Evolutionary conservation across 2,329 filamentous ascomycete genomes (phyloP).

Genomic region (Blumeria hordei): DNA sequence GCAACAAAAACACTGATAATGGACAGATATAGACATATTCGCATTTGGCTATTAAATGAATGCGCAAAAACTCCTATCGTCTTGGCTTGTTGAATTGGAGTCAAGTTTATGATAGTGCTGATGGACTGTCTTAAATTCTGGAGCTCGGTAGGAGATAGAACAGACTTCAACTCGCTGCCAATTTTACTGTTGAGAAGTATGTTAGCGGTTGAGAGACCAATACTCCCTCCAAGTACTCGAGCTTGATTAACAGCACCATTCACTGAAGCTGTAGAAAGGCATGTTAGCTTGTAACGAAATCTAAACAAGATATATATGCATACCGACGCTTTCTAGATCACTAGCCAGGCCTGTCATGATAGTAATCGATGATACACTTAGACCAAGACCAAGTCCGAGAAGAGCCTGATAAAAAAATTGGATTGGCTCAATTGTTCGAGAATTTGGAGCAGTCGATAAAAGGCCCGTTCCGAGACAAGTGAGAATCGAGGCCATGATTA

Average conservation of each 20-base stretch:
- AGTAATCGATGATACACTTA: conserved; percentile 1
- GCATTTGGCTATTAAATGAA: conserved; percentile 1
- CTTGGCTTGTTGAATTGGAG: not conserved
- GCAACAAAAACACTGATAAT: not conserved
- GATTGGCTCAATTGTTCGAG: not conserved
- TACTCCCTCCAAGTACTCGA: conserved; percentile 31
- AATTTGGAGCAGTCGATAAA: not conserved
- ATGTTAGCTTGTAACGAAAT: not conserved
- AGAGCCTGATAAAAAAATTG: conserved; percentile 2
- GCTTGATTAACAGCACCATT: conserved; percentile 24
- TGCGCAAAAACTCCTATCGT: not conserved
- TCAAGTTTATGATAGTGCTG: not conserved
- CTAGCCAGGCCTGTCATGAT: conserved; percentile 1
- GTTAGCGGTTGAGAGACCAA: conserved; percentile 32
- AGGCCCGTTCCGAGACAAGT: conserved; percentile 1
- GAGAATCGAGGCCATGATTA: not conserved
- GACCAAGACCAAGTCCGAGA: conserved; percentile 1
- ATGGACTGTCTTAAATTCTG: not conserved
- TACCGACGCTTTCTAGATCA: not conserved
- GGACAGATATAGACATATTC: not conserved
- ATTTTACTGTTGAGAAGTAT: conserved; percentile 21
- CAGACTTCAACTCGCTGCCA: not conserved
- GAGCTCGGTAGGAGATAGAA: not conserved
- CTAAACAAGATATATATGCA: not conserved
- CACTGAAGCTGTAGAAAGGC: not conserved